phyloP scores from a whole-genome alignment of 2,329 filamentous ascomycete genomes.

The Colletotrichum chrysophilum region DNA sequence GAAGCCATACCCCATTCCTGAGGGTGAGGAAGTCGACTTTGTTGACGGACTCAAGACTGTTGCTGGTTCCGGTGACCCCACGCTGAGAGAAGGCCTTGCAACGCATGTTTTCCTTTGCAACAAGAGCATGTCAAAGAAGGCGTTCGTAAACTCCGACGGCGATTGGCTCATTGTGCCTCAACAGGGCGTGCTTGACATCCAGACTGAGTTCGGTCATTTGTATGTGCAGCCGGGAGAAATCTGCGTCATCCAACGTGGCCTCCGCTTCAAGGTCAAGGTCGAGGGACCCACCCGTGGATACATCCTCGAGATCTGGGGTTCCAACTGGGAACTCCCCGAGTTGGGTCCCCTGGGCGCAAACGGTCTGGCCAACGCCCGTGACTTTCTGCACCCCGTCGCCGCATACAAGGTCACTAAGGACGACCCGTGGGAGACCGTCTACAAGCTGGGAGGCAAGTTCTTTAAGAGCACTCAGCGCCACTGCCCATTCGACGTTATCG shows the following conservation, averaged over 20 bases:
- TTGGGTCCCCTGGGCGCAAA: conserved; percentile 71
- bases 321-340: conserved; percentile 69
- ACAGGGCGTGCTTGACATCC: conserved; percentile 68
- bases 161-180: conserved; percentile 72
- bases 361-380: conserved; percentile 67
- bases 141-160: conserved; percentile 65
- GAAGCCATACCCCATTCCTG: conserved; percentile 40
- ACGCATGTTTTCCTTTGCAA: conserved; percentile 54
- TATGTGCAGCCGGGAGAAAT: conserved; percentile 73
- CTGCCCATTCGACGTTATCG: conserved; percentile 74
- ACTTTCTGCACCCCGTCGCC: conserved; percentile 69
- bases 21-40: conserved; percentile 46
- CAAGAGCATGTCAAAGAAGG: conserved; percentile 48
- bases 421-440: conserved; percentile 61
- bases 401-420: conserved; percentile 58
- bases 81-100: conserved; percentile 52
- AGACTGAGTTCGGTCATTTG: conserved; percentile 70
- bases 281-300: conserved; percentile 69
- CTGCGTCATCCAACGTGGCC: conserved; percentile 66
- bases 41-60: conserved; percentile 52
- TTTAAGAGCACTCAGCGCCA: conserved; percentile 67
- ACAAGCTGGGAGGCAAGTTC: conserved; percentile 66
- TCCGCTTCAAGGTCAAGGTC: conserved; percentile 59
- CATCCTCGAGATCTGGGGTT: conserved; percentile 70
- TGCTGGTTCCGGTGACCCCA: conserved; percentile 54